Conservation (phyloP, 768 basidiomycete genomes). For the Trametes villosa region DNA sequence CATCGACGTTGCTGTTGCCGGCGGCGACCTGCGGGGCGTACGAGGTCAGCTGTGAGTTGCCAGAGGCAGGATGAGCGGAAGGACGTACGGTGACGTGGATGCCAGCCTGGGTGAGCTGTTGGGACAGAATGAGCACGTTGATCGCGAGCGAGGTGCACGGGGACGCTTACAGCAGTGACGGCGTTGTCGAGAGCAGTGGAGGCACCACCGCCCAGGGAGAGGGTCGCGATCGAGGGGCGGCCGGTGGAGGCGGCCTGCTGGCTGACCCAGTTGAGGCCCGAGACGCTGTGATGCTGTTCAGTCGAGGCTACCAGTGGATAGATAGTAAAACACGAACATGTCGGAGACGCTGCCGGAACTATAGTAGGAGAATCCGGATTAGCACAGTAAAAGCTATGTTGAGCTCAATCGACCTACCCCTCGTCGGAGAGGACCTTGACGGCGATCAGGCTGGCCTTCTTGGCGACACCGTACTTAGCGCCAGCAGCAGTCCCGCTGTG, state of each 20-base stretch:
- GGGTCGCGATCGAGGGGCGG: constrained; percentile 26
- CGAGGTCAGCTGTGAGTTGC: not conserved
- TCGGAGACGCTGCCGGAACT: constrained; percentile 14
- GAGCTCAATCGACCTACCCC: constrained; percentile 30
- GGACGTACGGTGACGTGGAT: constrained; percentile 20
- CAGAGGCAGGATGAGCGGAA: not conserved
- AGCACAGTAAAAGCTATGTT: constrained; percentile 38
- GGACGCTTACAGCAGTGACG: constrained; percentile 22
- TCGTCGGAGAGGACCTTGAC: constrained; percentile 47
- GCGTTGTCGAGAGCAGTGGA: constrained; percentile 30
- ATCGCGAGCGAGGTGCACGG: not conserved
- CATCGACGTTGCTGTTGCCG: constrained; percentile 41
- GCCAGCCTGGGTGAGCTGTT: constrained; percentile 5
- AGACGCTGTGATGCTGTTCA: constrained; percentile 19
- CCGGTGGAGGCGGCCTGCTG: constrained; percentile 14
- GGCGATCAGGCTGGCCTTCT: constrained; percentile 41
- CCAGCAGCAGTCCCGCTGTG: constrained; percentile 43
- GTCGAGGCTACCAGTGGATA: not conserved
- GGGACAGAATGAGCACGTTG: not conserved
- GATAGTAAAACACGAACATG: constrained; percentile 4
- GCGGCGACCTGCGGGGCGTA: constrained; percentile 34
- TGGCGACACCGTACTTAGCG: constrained; percentile 35
- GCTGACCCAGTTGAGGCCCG: constrained; percentile 32
- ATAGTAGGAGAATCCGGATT: constrained; percentile 25
- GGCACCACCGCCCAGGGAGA: constrained; percentile 30